phyloP scores from a whole-genome alignment of 2,329 filamentous ascomycete species.

The Rutstroemia sp. region DNA sequence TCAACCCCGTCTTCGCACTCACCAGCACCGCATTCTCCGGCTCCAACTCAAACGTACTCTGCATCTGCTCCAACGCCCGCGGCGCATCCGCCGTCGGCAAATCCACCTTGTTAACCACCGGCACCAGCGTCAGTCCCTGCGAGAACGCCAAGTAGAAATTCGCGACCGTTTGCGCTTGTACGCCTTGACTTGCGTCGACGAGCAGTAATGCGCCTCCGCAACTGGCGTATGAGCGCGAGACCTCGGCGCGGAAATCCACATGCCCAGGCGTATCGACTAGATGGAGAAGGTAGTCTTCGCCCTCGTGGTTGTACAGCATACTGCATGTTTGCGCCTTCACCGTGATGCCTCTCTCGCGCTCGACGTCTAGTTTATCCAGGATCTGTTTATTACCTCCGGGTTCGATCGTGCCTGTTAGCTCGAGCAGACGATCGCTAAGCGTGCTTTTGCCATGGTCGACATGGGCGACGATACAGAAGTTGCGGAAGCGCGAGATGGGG shows the following conservation, averaged over 20 bases:
- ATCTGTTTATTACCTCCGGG: conserved; percentile 88
- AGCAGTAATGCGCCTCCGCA: conserved; percentile 89
- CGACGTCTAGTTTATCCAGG: conserved; percentile 93
- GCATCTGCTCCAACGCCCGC: conserved; percentile 78
- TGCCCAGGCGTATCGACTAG: conserved; percentile 95
- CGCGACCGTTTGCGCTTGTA: conserved; percentile 96
- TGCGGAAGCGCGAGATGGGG: conserved; percentile 73
- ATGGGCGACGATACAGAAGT: conserved; percentile 98
- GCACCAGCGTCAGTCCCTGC: conserved; percentile 77
- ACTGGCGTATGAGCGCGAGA: conserved; percentile 90
- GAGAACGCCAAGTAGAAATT: conserved; percentile 98
- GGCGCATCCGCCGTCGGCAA: conserved; percentile 83
- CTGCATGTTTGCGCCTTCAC: conserved; percentile 98
- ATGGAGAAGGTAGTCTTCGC: conserved; percentile 85
- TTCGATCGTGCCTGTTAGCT: conserved; percentile 88
- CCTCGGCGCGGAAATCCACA: conserved; percentile 95
- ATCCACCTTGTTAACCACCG: conserved; percentile 96
- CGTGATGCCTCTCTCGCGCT: conserved; percentile 91
- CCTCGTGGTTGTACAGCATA: conserved; percentile 87
- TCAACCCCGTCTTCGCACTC: conserved; percentile 88
- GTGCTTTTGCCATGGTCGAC: conserved; percentile 99
- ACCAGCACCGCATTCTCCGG: conserved; percentile 67
- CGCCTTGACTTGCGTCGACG: conserved; percentile 91
- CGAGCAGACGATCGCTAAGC: conserved; percentile 82
- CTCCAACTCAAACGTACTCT: conserved; percentile 80